Conservation (phyloP, 768 basidiomycete genomes). For the Russula abietina region DNA sequence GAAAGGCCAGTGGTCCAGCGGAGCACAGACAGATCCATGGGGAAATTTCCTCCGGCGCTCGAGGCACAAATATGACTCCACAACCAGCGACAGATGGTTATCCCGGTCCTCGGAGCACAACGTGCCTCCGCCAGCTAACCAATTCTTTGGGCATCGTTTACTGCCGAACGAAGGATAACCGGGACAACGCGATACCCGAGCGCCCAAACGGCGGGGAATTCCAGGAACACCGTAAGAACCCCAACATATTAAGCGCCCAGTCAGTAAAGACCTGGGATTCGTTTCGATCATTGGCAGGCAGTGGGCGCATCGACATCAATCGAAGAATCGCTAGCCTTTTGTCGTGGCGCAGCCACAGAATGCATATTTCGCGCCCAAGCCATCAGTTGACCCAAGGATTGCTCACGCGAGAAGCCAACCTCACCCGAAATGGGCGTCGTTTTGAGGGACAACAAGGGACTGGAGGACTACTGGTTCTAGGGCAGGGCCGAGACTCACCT, state of each 20-base stretch:
- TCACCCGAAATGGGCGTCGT: background rate
- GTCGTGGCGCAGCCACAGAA: background rate
- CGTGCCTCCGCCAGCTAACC: background rate
- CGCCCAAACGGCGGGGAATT: background rate
- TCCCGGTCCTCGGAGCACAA: constrained; percentile 12
- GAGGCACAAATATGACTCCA: background rate
- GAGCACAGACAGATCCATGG: constrained; percentile 2
- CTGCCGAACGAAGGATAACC: background rate
- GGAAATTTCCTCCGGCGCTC: constrained; percentile 11
- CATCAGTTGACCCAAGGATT: constrained; percentile 7
- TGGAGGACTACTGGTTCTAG: background rate
- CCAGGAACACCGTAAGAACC: background rate
- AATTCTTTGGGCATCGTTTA: background rate
- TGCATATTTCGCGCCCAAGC: no score
- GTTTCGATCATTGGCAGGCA: constrained; percentile 16
- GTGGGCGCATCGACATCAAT: background rate
- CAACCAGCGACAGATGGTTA: background rate
- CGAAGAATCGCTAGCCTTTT: background rate
- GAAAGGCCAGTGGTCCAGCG: background rate
- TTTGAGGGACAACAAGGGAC: background rate
- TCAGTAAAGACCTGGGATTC: background rate
- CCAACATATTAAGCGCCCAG: background rate
- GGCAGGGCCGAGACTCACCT: constrained; percentile 39
- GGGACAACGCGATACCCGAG: background rate
- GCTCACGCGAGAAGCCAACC: background rate